Base-by-base conservation (phyloP, 2,329 filamentous ascomycete genomes). In the Pseudogymnoascus sp. region DNA sequence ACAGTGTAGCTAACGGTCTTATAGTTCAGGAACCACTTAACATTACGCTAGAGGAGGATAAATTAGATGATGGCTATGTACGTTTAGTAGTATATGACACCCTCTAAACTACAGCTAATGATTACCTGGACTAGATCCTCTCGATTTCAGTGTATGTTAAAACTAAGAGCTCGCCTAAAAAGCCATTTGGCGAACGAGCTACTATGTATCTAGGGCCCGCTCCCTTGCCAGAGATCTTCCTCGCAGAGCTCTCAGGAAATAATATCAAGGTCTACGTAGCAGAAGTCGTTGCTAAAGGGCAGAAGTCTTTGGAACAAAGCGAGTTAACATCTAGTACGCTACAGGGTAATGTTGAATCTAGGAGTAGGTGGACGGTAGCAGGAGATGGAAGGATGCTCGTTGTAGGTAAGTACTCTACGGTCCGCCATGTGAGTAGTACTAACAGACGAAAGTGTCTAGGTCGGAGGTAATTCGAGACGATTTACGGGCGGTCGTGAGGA, bases 401-500 rank as follows among this genome's bases (percentile, higher is more conserved):
- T 40, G n/a, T 7, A 40, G 38, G 38, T 40, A 40, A 40, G 38
- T 38, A 38, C 37, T 38, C 37, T 38, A 38, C n/a, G n/a, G 37
- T 38, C 38, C 7, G n/a, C 38, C 7, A 40, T 19, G n/a, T 40
- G 38, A 2, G 9, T 40, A 7, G 38, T 17, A n/a, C 38, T 40
- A 3, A 40, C n/a, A 17, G 33, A 66, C 60, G 26, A 19, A 64
- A 66, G 61, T 65, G 35, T 66, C 63, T 65, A 17, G 40, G 1
- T 63, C 38, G 19, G 38, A 65, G 15, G 37, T 29, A 50, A 65
- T 67, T 37, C 56, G 62, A 65, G 59, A 67, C 63, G 31, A 65
- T 29, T 63, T 67, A 63, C 33, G 53, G 56, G 46, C 50, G 29
- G 53, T 65, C 64, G 42, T 65, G 13, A 33, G 60, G 62, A 63